These are phyloP conservation scores for Hanseniaspora uvarum DNA, from an alignment of 1,139 yeast species.

Conservation along the genomic window DNA sequence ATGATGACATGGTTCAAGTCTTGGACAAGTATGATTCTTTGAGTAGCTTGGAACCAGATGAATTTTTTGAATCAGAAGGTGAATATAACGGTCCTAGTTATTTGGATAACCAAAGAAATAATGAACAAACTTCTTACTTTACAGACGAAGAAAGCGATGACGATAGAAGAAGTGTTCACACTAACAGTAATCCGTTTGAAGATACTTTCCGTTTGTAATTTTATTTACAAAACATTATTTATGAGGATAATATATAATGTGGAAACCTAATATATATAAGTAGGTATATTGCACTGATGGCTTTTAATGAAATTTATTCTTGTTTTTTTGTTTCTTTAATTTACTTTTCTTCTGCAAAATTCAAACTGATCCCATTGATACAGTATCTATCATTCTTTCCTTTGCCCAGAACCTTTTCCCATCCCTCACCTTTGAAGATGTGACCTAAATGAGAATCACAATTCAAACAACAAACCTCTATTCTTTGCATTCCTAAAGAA, in stretches of 20 bases:
- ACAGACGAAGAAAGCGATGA: conserved; percentile 17
- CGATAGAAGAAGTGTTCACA: conserved; percentile 16
- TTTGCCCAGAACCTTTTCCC: conserved; percentile 37
- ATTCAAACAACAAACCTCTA: conserved; percentile 76
- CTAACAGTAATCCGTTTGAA: conserved; percentile 17
- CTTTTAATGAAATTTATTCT: too few relatives aligned
- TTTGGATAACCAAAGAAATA: conserved; percentile 13
- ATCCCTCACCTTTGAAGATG: conserved; percentile 91
- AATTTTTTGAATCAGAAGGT: conserved; percentile 14
- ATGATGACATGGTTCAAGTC: conserved; percentile 73
- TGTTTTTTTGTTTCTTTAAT: background rate
- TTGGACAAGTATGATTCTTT: conserved; percentile 58
- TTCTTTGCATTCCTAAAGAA: conserved; percentile 65
- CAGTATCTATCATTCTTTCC: conserved; percentile 95
- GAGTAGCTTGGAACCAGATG: conserved; percentile 35
- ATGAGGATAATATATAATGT: too few relatives aligned
- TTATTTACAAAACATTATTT: too few relatives aligned
- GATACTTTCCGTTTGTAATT: conserved; percentile 12
- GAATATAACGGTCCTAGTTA: conserved; percentile 9
- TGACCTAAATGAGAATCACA: conserved; percentile 96
- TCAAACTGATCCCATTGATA: conserved; percentile 75
- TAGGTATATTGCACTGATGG: too few relatives aligned
- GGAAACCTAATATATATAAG: too few relatives aligned
- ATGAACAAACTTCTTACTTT: conserved; percentile 9
- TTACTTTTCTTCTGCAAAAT: conserved; percentile 37